Evolutionary conservation across 1,284 basidiomycete genomes (phyloP), one percentile per base, ranked within the genome.

Genomic region (Sanghuangporus sanghuang): DNA sequence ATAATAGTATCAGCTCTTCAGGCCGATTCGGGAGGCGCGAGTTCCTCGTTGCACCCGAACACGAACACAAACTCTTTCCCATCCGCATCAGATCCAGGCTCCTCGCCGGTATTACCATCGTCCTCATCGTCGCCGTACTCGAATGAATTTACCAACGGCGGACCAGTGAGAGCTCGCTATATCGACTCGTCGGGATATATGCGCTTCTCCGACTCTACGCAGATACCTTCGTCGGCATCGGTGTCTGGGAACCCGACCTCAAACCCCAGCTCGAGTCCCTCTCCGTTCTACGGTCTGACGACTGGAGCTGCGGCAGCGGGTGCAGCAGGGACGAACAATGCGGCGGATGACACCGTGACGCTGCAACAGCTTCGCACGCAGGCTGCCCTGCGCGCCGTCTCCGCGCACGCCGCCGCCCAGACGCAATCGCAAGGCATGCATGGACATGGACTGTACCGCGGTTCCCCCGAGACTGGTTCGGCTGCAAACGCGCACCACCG

Each of bases 341-440:
- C 49, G 32, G 40, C 11, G 8, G 40, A 49, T 21, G 23, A 40
- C 18, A 9, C 55, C 16, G 46, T 9, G 18, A 44, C 55, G n/a
- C 44, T 58, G 36, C 36, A 57, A 46, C 55, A 63, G 35, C 52
- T 57, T 21, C 61, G 55, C 14, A 49, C 61, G 14, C 61, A 62
- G 36, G 55, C 62, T 2, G 62, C 56, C 6, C 18, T 63, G 18
- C 62, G 62, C 42, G 55, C 62, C 35, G 44, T 57, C 6, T 58
- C 62, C 14, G 32, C 55, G 16, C 48, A 52, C 27, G 36, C 53
- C 38, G 36, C 53, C 1, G 12, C 50, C 38, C 53, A 54, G 32
- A 54, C 21, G 12, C 16, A 35, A 8, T 38, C 27, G 35, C 16
- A 35, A 8, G 6, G 2, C 18, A 2, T 38, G 21, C 53, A 54